Evolutionary conservation across 805 yeast genomes (phyloP), one percentile per base, ranked within the genome.

Genomic region (Monosporozyma yasuniensis): DNA sequence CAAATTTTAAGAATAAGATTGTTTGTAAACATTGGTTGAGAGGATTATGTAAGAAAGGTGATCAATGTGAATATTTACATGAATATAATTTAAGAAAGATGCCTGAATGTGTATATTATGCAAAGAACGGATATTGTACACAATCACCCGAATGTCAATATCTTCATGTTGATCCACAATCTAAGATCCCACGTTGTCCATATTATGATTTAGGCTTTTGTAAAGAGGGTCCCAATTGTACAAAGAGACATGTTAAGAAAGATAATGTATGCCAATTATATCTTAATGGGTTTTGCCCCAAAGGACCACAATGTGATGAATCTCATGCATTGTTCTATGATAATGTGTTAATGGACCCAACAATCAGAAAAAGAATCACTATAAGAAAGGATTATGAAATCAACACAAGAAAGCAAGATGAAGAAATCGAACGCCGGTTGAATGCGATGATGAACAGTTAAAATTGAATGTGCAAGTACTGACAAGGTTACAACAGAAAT

Each of bases 1-100:
- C 78, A 47, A 76, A 76, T 44, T 80, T 79, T 61, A 73, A 76
- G 48, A 83, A 83, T 65, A 83, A 84, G 65, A 87, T 93, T 48
- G 99, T 93, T 4, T 93, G 99, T 66, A 91, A 93, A 74, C 97
- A 93, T 72, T 93, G 99, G 99, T 78, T 93, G 34, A 78, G 97
- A 56, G 99, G 99, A 0, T 76, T 93, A 34, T 93, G 99, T 69
- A 93, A 93, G 70, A 91, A 91, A 72, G 95, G 95, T 47, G 96
- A 89, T 58, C 87, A 87, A 56, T 93, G 99, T 68, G 99, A 93
- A 71, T 93, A 87, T 61, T 70, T 93, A 43, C 99, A 93, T 68
- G 99, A 93, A 64, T 90, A 90, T 63, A 91, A 93, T 62, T 70
- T 93, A 58, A 75, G 95, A 52, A 88, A 87, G 68, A 91, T 93